Evolutionary conservation across 108 stramenopile genomes (phyloP), one percentile per base, ranked within the genome.

Genomic region (Pseudonitzschia multiseries): DNA sequence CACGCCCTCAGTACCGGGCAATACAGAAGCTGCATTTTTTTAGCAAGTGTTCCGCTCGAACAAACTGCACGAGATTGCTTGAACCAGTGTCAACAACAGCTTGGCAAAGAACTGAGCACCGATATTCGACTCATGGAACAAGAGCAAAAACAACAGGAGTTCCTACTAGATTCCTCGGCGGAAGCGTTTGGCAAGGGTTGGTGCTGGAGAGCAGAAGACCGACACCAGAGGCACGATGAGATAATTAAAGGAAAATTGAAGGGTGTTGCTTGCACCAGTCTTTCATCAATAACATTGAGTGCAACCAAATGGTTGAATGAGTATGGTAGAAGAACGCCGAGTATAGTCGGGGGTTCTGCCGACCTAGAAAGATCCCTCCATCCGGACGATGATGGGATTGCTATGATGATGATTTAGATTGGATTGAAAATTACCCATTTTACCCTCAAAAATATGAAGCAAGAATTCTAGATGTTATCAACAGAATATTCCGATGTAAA

Each of bases 181-280:
- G 54, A 56, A n/a, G n/a, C n/a, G 26, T 56, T 56, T 26, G 54
- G 54, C 26, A 2, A 56, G 13, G 54, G 54, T 12, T 56, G 46
- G 52, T 66, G 51, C 65, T 74, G 73, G 73, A 53, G 29, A 8
- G 73, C 73, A 48, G 73, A 74, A 56, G 73, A 66, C 17, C 20
- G 65, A 50, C 73, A 74, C 54, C 73, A 74, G 43, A 43, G 46
- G 4, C 73, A 74, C 63, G 66, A 74, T 50, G 65, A 74, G 22
- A 26, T 51, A 20, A 41, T 67, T 14, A 74, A 68, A 33, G 51
- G 33, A 1, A 53, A 68, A 14, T 9, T 21, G 24, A 48, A 48
- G 17, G 46, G 46, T 18, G 4, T 18, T 10, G 12, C 14, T 18
- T 3, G 1, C 13, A 48, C 14, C 9, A 48, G 12, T 14, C 46